phyloP scores from a whole-genome alignment of 345 rosid genomes.

The Syzygium aqueum region DNA sequence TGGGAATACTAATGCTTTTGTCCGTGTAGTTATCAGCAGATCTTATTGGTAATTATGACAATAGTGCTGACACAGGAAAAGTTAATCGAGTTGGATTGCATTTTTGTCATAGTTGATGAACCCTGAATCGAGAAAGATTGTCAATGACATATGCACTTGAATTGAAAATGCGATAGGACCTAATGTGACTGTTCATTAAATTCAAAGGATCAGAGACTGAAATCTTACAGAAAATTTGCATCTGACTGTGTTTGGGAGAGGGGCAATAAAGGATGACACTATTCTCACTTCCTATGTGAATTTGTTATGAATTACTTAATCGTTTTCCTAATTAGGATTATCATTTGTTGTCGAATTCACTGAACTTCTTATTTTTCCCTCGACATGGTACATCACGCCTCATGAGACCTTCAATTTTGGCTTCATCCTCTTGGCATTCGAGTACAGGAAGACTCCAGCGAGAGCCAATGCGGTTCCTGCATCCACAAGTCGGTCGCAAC shows the following conservation, averaged over 20 bases:
- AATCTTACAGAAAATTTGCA: background rate
- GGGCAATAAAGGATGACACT: background rate
- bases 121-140: background rate
- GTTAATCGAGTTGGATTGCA: background rate
- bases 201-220: background rate
- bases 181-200: background rate
- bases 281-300: background rate
- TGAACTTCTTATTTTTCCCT: background rate
- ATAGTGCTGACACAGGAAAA: too few relatives aligned
- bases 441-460: slow-evolving; percentile 67
- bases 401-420: slow-evolving; percentile 30
- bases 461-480: slow-evolving; percentile 78
- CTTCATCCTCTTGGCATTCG: slow-evolving; percentile 40
- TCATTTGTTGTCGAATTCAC: background rate
- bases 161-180: background rate
- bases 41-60: too few relatives aligned
- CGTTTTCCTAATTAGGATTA: background rate
- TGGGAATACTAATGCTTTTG: too few relatives aligned
- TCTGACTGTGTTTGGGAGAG: background rate
- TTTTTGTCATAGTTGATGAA: background rate
- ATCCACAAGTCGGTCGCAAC: background rate
- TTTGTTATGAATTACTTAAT: background rate
- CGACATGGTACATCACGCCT: background rate
- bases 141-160: background rate
- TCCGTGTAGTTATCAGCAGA: too few relatives aligned